A percentile compares a stretch with the other conserved stretches of the same genome.
These are phyloP conservation scores for Yamadazyma takamatsuzukensis DNA, from an alignment of 805 yeast genomes.

Conservation along the genomic window DNA sequence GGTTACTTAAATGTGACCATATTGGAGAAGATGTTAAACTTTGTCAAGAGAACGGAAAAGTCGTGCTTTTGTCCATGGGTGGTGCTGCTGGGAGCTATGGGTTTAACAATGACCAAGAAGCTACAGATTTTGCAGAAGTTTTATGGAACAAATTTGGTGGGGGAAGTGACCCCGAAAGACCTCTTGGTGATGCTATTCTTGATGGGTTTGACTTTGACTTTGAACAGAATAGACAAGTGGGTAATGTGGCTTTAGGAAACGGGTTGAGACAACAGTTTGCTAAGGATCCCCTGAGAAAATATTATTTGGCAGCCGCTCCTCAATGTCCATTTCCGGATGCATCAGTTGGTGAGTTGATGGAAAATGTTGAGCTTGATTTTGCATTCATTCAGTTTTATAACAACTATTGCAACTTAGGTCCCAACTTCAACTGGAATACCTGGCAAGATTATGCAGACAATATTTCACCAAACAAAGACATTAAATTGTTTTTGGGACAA, in stretches of 20 bases:
- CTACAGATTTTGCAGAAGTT: slow-evolving; percentile 48
- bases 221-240: slow-evolving; percentile 56
- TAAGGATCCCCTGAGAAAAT: slow-evolving; percentile 24
- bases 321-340: slow-evolving; percentile 39
- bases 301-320: slow-evolving; percentile 35
- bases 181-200: slow-evolving; percentile 68
- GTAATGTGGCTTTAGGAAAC: slow-evolving; percentile 58
- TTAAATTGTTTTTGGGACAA: slow-evolving; percentile 31
- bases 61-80: slow-evolving; percentile 72
- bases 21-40: slow-evolving; percentile 60
- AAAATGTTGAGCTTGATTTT: slow-evolving; percentile 24
- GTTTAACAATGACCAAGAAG: slow-evolving; percentile 41
- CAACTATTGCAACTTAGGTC: slow-evolving; percentile 27
- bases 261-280: slow-evolving; percentile 20
- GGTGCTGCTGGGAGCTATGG: slow-evolving; percentile 42
- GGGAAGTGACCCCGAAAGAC: slow-evolving; percentile 35
- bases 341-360: slow-evolving; percentile 30
- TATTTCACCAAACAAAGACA: slow-evolving; percentile 27
- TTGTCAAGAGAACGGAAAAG: slow-evolving; percentile 79
- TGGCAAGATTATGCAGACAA: slow-evolving; percentile 30
- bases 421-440: slow-evolving; percentile 31
- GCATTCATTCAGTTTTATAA: slow-evolving; percentile 40
- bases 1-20: slow-evolving; percentile 37
- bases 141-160: slow-evolving; percentile 40
- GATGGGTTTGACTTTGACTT: slow-evolving; percentile 85